Percentiles rank a stretch among this genome's conserved stretches.
phyloP scores from a whole-genome alignment of 352 stramenopile genomes.

The Phytophthora brassicae region DNA sequence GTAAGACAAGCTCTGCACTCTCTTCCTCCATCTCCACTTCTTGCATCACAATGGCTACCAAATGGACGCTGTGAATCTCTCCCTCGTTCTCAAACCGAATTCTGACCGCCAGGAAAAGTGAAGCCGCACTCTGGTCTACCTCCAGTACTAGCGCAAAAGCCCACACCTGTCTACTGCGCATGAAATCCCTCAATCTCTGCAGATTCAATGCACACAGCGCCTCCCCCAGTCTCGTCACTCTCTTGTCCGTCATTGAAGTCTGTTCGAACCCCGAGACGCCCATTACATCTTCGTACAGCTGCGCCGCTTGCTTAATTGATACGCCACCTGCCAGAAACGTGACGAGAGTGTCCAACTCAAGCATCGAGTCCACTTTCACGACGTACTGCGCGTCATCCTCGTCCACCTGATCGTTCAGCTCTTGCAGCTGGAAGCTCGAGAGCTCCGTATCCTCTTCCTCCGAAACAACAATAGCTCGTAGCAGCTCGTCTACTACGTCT shows the following conservation, averaged over 20 bases:
- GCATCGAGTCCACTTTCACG: conserved; percentile 5
- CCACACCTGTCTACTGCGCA: conserved; percentile 15
- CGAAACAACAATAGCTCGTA: background rate
- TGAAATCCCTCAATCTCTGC: conserved; percentile 22
- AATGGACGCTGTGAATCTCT: conserved; percentile 19
- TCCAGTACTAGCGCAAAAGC: conserved; percentile 24
- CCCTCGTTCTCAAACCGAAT: conserved; percentile 26
- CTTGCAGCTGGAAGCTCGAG: conserved; percentile 11
- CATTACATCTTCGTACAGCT: conserved; percentile 15
- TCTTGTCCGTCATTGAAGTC: conserved; percentile 1
- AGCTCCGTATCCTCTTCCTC: background rate
- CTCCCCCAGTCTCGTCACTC: conserved; percentile 14
- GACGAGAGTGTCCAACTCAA: conserved; percentile 16
- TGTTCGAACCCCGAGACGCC: conserved; percentile 10
- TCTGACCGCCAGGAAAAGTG: conserved; percentile 25
- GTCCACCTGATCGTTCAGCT: conserved; percentile 17
- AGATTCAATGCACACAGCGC: conserved; percentile 27
- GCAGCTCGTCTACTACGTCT: conserved; percentile 20
- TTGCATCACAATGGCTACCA: conserved; percentile 22
- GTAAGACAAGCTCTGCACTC: conserved; percentile 15
- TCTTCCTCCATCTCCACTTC: conserved; percentile 6
- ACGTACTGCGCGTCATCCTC: conserved; percentile 20
- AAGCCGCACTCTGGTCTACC: conserved; percentile 8
- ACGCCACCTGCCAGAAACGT: conserved; percentile 19
- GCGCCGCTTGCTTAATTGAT: conserved; percentile 21